Evolutionary conservation across 495 filamentous ascomycete genomes (phyloP), one percentile per base, ranked within the genome.

Genomic region (Penicillium canescens): DNA sequence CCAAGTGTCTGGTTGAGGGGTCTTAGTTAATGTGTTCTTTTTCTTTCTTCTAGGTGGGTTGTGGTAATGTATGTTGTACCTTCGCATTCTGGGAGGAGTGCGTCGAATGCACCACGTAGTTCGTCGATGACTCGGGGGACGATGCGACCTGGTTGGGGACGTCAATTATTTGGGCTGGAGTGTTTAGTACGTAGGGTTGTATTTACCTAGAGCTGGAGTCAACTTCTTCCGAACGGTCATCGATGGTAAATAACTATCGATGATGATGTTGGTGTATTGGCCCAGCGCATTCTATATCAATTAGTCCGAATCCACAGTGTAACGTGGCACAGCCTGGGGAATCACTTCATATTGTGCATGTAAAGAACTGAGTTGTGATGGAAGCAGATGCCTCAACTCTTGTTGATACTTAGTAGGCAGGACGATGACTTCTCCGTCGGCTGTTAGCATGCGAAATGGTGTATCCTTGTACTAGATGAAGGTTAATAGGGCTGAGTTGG

Each of bases 371-470:
- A 70, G n/a, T 14, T 53, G 49, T 2, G 51, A 55, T 4, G 60
- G 37, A 13, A 55, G 52, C 2, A 66, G 14, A 20, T 54, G 37
- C 31, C 56, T 59, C 2, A 74, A 47, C 38, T 72, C 67, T 33
- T 63, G 40, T 1, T 66, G 47, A 41, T 72, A 74, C 20, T 57
- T 67, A 3, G 46, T 47, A 2, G 71, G 69, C 37, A 74, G 51
- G 4, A 72, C 63, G 9, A 70, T 53, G 33, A 72, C 23, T 43
- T 72, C 71, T n/a, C 63, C 65, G 48, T 74, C 69, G 7, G 59
- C 50, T 6, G 66, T 70, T n/a, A 69, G 57, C 21, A 74, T 50
- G 4, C 67, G 61, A 38, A 67, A 73, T 3, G 68, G 60, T 7
- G 26, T 49, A 24, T 65, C 51, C 42, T 60, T 65, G 50, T 67